A percentile compares a stretch with the other conserved stretches of the same genome.
Evolutionary conservation across 228 moss, liverwort and hornwort genomes (phyloP).

Genomic region (Sphagnum fallax): DNA sequence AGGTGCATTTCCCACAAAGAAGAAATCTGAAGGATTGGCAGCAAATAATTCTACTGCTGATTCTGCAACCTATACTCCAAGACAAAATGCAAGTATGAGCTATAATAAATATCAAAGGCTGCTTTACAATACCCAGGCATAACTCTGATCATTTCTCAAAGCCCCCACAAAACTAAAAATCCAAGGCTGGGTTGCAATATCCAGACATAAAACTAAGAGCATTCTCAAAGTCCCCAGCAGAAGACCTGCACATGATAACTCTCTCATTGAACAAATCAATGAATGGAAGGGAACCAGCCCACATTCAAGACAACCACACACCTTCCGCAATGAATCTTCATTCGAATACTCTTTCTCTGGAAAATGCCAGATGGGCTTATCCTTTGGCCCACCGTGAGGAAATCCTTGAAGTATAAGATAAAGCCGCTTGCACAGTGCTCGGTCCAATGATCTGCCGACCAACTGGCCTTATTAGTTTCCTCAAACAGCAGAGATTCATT

Average conservation of each 20-base stretch:
- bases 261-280: too few species aligned
- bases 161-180: too few species aligned
- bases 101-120: not conserved
- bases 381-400: slow-evolving; percentile 46
- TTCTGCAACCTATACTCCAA: slow-evolving; percentile 63
- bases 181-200: too few species aligned
- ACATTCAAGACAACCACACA: not conserved
- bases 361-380: slow-evolving; percentile 81
- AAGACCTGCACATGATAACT: not conserved
- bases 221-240: not conserved
- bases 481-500: not conserved
- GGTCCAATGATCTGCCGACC: slow-evolving; percentile 60
- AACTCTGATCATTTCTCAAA: too few species aligned
- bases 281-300: too few species aligned
- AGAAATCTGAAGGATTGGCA: slow-evolving; percentile 49
- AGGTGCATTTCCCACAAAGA: slow-evolving; percentile 84
- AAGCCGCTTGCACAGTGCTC: slow-evolving; percentile 65
- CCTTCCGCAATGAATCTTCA: slow-evolving; percentile 76
- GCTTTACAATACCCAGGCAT: not conserved
- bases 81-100: not conserved
- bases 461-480: not conserved
- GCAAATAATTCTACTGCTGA: slow-evolving; percentile 54
- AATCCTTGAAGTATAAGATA: slow-evolving; percentile 80
- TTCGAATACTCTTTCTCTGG: slow-evolving; percentile 74
- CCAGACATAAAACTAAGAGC: not conserved